phyloP scores from a whole-genome alignment of 305 asterid genomes.

The Fraxinus ornus region DNA sequence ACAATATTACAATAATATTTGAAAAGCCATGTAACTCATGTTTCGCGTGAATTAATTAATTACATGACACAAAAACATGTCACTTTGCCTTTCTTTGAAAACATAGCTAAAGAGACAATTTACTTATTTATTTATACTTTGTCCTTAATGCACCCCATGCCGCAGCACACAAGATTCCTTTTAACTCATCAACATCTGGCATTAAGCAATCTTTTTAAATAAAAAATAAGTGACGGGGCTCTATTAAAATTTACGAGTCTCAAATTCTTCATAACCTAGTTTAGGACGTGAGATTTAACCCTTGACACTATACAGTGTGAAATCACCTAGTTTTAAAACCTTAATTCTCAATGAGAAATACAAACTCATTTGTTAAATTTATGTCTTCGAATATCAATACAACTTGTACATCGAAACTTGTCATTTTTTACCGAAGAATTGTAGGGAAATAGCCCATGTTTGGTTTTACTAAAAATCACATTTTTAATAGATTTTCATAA shows the following conservation, averaged over 20 bases:
- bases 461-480: neutral
- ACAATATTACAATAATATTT: neutral
- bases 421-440: neutral
- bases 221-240: neutral
- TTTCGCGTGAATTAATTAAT: neutral
- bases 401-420: neutral
- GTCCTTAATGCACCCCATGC: neutral
- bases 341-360: neutral
- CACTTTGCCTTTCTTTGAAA: neutral
- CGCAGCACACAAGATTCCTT: neutral
- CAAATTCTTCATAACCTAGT: conserved; percentile 81
- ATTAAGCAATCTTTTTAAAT: neutral
- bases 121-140: too few species aligned
- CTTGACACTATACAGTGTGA: neutral
- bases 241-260: conserved; percentile 57
- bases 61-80: neutral
- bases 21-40: neutral
- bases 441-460: neutral
- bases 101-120: too few species aligned
- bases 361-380: neutral
- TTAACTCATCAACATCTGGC: neutral
- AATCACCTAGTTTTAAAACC: neutral
- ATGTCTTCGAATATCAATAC: neutral
- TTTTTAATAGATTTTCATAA: too few species aligned
- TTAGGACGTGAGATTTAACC: conserved; percentile 45